These are phyloP conservation scores for Termitomyces heimii DNA, from an alignment of 768 basidiomycete species.

Conservation along the genomic window DNA sequence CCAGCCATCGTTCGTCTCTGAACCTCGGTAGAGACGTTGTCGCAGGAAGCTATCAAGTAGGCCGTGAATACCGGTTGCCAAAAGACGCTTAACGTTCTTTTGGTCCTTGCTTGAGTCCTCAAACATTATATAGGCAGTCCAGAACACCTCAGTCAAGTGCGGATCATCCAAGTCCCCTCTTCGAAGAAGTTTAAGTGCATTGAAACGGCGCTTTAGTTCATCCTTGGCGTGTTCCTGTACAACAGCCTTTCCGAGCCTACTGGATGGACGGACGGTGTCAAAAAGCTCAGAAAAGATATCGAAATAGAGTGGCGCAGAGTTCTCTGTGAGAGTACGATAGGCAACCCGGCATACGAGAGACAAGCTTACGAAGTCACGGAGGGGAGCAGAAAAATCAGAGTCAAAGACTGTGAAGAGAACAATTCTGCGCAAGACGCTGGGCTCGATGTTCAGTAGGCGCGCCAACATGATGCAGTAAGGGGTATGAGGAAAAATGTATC, in stretches of 20 bases:
- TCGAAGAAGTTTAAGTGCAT: conserved; percentile 39
- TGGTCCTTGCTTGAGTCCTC: conserved; percentile 44
- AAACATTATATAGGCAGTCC: conserved; percentile 52
- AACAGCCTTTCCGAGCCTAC: conserved; percentile 26
- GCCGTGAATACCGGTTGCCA: conserved; percentile 33
- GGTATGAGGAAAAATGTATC: conserved; percentile 3
- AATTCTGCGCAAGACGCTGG: conserved; percentile 29
- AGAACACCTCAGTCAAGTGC: conserved; percentile 37
- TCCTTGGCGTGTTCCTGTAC: conserved; percentile 27
- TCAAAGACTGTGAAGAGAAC: conserved; percentile 23
- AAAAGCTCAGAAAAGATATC: conserved; percentile 42
- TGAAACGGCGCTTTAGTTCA: conserved; percentile 42
- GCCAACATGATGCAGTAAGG: conserved; percentile 21
- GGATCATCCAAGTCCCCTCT: conserved; percentile 28
- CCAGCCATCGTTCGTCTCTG: conserved; percentile 38
- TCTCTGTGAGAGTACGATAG: conserved; percentile 18
- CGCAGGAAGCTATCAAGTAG: conserved; percentile 37
- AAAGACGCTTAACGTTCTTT: conserved; percentile 41
- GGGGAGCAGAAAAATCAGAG: conserved; percentile 24
- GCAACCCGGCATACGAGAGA: conserved; percentile 28
- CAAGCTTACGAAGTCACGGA: conserved; percentile 23
- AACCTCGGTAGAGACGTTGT: conserved; percentile 30
- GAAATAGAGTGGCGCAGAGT: conserved; percentile 25
- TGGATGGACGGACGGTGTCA: conserved; percentile 35
- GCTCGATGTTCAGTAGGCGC: conserved; percentile 25